Conservation (phyloP, 2,329 filamentous ascomycete genomes). For the Sporothrix phasma region DNA sequence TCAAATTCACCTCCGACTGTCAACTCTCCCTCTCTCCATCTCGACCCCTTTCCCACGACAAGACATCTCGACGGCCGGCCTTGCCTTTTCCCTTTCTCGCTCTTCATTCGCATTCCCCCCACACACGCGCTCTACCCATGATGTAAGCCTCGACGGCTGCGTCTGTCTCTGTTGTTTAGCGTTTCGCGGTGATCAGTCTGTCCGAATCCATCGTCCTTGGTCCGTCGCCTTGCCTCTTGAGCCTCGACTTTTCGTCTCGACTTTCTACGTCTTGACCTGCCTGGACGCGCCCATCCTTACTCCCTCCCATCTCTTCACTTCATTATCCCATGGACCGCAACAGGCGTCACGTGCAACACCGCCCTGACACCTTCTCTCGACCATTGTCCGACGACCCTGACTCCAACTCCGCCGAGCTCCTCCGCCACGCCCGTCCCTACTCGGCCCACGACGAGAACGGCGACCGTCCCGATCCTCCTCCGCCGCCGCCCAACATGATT, state of each 20-base stretch:
- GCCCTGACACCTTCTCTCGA: neutral
- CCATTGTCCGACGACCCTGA: neutral
- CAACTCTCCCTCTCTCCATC: neutral
- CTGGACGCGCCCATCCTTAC: neutral
- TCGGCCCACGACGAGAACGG: neutral
- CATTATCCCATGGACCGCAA: neutral
- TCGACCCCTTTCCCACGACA: neutral
- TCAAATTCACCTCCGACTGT: neutral
- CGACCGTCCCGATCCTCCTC: neutral
- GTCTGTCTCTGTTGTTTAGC: neutral
- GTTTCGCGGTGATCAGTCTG: neutral
- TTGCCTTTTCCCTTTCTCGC: too few species aligned
- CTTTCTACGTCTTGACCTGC: too few species aligned
- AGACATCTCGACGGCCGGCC: neutral
- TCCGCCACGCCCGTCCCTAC: neutral
- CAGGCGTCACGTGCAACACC: neutral
- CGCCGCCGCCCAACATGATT: constrained; percentile 30
- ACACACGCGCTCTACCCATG: neutral
- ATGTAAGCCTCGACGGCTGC: constrained; percentile 9
- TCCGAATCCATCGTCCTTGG: neutral
- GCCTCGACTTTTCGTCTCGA: neutral
- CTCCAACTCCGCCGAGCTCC: neutral
- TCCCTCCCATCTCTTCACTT: neutral
- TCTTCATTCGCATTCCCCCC: neutral
- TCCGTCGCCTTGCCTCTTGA: neutral